A percentile compares a stretch with the other conserved stretches of the same genome.
Conservation (phyloP, 2,329 filamentous ascomycete genomes). For the Aspergillus puulaauensis region DNA sequence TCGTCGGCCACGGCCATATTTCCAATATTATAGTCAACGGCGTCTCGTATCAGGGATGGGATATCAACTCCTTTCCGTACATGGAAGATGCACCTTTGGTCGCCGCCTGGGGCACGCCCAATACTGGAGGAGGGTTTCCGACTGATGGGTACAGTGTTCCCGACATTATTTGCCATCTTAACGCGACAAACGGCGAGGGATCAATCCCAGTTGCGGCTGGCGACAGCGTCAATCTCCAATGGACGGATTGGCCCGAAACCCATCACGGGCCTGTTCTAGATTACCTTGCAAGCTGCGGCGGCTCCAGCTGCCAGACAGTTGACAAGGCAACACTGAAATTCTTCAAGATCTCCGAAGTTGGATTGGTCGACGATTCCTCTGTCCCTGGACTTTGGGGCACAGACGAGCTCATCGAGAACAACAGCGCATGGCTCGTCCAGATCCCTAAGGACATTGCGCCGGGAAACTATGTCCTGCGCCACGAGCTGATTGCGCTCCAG, state of each 20-base stretch:
- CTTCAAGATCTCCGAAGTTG: conserved; percentile 61
- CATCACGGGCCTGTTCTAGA: conserved; percentile 63
- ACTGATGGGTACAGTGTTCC: conserved; percentile 38
- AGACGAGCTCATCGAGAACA: conserved; percentile 50
- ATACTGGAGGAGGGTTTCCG: conserved; percentile 52
- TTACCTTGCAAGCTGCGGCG: conserved; percentile 59
- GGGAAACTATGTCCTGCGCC: conserved; percentile 52
- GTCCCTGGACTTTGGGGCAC: conserved; percentile 53
- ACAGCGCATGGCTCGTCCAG: conserved; percentile 47
- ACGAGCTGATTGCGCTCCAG: conserved; percentile 54
- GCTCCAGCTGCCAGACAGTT: conserved; percentile 52
- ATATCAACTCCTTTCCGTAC: conserved; percentile 33
- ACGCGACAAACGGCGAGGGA: conserved; percentile 50
- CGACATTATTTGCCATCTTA: conserved; percentile 61
- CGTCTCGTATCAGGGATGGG: conserved; percentile 20
- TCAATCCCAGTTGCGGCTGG: conserved; percentile 59
- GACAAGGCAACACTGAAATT: conserved; percentile 54
- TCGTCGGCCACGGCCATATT: conserved; percentile 14
- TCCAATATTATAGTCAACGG: conserved; percentile 21
- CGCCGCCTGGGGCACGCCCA: conserved; percentile 54
- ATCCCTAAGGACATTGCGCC: conserved; percentile 45
- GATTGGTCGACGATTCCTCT: conserved; percentile 46
- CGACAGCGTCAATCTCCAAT: conserved; percentile 55
- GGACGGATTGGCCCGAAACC: conserved; percentile 63
- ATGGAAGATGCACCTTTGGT: conserved; percentile 35